Evolutionary conservation across 352 stramenopile genomes (phyloP), one percentile per base, ranked within the genome.

Genomic region (Phytophthora brassicae): DNA sequence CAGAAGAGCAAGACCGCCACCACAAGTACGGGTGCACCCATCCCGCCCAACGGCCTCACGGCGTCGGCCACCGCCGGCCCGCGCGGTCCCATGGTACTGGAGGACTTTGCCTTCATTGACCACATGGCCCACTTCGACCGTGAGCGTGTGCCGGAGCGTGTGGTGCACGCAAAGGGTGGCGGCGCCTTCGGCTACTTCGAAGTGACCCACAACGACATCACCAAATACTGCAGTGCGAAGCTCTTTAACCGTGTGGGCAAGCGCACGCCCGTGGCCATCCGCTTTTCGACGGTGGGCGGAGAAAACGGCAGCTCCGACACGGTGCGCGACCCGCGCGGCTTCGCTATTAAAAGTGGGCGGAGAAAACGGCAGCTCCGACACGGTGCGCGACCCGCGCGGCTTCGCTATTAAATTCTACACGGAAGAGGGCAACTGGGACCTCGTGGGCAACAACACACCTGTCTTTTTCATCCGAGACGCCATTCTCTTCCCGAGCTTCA

Each of bases 371-470:
- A 88, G 73, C 24, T 75, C 88, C 11, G 90, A 97, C 62, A 97
- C 90, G 17, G 86, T 74, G 16, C 86, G 92, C 9, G 92, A 98
- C 59, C 87, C 88, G 3, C 75, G 92, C 17, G 92, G 92, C 2
- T 98, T 97, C 65, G 88, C 92, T 4, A 77, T 98, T 36, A 98
- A 98, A 71, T 97, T 97, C 56, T 97, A 97, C 78, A 97, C 89
- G 28, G 84, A 97, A 54, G 89, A 98, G 46, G 92, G 92, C 23
- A 97, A 98, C 70, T 98, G 92, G 86, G 92, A 97, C 69, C 53
- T 98, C 14, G 90, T 98, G 38, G 91, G 89, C 24, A 97, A 97
- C 79, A 97, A 97, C 73, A 97, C 90, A 53, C 92, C 92, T 11
- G 90, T 98, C 38, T 98, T 98, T 68, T 97, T 97, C 68, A 92